Evolutionary conservation across 2,329 filamentous ascomycete genomes (phyloP).

Genomic region (Fonsecaea monophora): DNA sequence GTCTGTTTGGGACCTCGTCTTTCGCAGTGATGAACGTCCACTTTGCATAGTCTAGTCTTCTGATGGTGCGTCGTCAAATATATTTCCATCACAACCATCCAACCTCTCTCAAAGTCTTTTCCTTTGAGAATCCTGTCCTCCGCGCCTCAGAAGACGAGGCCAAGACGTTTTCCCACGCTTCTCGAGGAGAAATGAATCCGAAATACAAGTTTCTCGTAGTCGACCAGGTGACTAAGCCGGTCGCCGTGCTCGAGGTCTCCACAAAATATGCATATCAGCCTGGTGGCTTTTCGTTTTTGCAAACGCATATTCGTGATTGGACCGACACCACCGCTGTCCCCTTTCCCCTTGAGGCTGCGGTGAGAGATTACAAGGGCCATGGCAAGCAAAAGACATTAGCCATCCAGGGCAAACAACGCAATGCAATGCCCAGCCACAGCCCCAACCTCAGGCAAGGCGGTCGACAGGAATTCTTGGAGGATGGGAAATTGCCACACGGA

Average conservation of each 20-base stretch:
- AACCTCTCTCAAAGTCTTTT: background rate
- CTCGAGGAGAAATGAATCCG: background rate
- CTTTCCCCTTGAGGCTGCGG: background rate
- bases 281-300: background rate
- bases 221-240: conserved; percentile 13
- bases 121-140: background rate
- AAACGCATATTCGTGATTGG: background rate
- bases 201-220: background rate
- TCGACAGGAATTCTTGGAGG: background rate
- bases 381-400: background rate
- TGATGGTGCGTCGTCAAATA: background rate
- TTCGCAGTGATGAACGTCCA: background rate
- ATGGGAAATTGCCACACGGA: background rate
- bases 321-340: background rate
- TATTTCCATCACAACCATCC: background rate
- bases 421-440: background rate
- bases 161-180: background rate
- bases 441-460: too few relatives aligned
- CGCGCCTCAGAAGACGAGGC: too few relatives aligned
- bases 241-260: background rate
- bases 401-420: background rate
- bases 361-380: background rate
- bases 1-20: background rate
- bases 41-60: background rate
- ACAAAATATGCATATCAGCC: background rate